phyloP scores from a whole-genome alignment of 306 rosid species.

The Medicago arabica region DNA sequence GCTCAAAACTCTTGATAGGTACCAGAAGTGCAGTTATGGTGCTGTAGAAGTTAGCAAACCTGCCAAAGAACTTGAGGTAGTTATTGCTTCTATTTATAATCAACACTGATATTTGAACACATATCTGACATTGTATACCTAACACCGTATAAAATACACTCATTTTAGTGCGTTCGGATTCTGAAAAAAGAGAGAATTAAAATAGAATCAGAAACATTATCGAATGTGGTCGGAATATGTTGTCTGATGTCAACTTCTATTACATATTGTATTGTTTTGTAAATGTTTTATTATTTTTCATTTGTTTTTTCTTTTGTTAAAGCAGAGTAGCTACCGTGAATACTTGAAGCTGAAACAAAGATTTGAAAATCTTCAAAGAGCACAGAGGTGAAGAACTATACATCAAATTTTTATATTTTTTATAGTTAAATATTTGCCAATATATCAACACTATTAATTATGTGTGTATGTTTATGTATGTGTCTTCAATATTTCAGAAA shows the following conservation, averaged over 20 bases:
- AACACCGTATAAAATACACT: too few relatives aligned
- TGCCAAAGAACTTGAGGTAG: conserved; percentile 92
- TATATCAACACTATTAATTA: not conserved
- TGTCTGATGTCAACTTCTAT: too few relatives aligned
- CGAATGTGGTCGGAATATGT: too few relatives aligned
- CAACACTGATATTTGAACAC: too few relatives aligned
- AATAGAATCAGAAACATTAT: too few relatives aligned
- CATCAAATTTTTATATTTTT: too few relatives aligned
- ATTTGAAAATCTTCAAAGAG: conserved; percentile 86
- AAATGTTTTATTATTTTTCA: conserved; percentile 20
- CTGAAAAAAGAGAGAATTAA: not conserved
- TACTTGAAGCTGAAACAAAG: conserved; percentile 86
- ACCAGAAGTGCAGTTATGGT: conserved; percentile 95
- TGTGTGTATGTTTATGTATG: not conserved
- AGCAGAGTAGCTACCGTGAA: conserved; percentile 89
- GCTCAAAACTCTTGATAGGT: conserved; percentile 60
- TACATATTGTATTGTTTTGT: too few relatives aligned
- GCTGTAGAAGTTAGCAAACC: conserved; percentile 85
- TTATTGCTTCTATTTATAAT: not conserved
- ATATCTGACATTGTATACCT: too few relatives aligned
- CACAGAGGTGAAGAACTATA: conserved; percentile 67
- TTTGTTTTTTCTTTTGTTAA: conserved; percentile 2
- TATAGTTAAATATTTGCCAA: not conserved
- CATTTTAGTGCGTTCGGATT: too few relatives aligned
- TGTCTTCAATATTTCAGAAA: conserved; percentile 1